Base-by-base conservation (phyloP, 257 asterid species). In the Catharanthus roseus region DNA sequence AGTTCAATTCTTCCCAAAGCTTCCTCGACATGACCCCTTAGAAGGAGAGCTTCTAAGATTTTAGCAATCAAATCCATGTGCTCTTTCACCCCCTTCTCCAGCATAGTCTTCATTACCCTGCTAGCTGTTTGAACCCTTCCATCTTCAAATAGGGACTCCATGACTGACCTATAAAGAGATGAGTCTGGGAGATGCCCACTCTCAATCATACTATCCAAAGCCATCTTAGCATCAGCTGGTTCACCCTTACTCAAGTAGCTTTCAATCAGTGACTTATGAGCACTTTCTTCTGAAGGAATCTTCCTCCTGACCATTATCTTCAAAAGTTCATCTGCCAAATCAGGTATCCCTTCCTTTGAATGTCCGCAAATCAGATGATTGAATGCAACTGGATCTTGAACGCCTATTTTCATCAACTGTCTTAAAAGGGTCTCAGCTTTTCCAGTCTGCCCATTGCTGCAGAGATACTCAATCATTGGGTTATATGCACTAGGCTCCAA, bases 1-100 rank as follows among this genome's bases (percentile, higher is more conserved):
- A 88, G 75, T 54, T 91, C 97, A 45, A 91, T 88, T 79, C 97
- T 85, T 73, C 99, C 97, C 3, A 91, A 81, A 36, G 95, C 96
- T 83, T 91, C 99, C 82, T 89, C 99, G 29, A 91, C 93, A 61
- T 95, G 99, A 41, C 97, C 97, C 84, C 97, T 88, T 87, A 83
- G 70, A 1, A 91, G 78, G 71, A 95, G 82, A 65, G 97, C 95
- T 82, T 91, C 96, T 81, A 88, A 58, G 51, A 95, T 86, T 76
- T 90, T 86, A 55, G 74, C 76, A 68, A 88, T 82, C 83, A 91
- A 77, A 75, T 89, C 95, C 76, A 81, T 78, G 69, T 91, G 89
- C 68, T 89, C 95, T 7, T 81, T 85, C 73, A 85, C 83, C 53
- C 97, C 92, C 79, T 88, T 95, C 79, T 91, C 97, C 82, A 91